A percentile compares a stretch with the other conserved stretches of the same genome.
phyloP scores from a whole-genome alignment of 2,329 filamentous ascomycete genomes.

The Paracorniculantispora psalliotae region DNA sequence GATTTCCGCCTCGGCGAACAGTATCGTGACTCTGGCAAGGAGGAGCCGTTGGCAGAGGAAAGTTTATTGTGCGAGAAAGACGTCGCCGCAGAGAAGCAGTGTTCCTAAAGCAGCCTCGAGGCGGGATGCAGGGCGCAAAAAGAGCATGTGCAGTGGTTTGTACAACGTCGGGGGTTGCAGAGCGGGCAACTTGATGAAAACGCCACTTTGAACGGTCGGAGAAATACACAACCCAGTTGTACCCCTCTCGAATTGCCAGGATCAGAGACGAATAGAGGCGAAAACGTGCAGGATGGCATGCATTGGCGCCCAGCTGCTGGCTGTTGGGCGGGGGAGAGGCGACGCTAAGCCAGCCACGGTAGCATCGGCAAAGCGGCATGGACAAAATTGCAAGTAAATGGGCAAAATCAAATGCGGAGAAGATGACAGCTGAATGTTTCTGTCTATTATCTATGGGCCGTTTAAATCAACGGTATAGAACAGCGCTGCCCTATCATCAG shows the following conservation, averaged over 20 bases:
- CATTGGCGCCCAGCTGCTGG: slow-evolving; percentile 7
- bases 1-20: not conserved
- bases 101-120: not conserved
- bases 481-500: too few relatives aligned
- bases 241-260: not conserved
- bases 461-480: too few relatives aligned
- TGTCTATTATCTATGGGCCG: too few relatives aligned
- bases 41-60: too few relatives aligned
- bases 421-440: too few relatives aligned
- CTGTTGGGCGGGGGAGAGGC: not conserved
- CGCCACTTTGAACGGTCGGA: not conserved
- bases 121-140: slow-evolving; percentile 5
- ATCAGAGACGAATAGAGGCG: slow-evolving; percentile 2
- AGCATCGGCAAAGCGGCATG: too few relatives aligned
- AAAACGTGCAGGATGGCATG: not conserved
- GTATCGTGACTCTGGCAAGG: not conserved
- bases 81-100: not conserved
- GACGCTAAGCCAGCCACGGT: not conserved
- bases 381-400: too few relatives aligned
- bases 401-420: too few relatives aligned
- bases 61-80: not conserved
- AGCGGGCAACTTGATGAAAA: not conserved
- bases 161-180: not conserved
- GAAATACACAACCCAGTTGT: not conserved
- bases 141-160: slow-evolving; percentile 5